A percentile compares a stretch with the other conserved stretches of the same genome.
These are phyloP conservation scores for Micractinium conductrix DNA, from an alignment of 139 green algal species.

Conservation along the genomic window DNA sequence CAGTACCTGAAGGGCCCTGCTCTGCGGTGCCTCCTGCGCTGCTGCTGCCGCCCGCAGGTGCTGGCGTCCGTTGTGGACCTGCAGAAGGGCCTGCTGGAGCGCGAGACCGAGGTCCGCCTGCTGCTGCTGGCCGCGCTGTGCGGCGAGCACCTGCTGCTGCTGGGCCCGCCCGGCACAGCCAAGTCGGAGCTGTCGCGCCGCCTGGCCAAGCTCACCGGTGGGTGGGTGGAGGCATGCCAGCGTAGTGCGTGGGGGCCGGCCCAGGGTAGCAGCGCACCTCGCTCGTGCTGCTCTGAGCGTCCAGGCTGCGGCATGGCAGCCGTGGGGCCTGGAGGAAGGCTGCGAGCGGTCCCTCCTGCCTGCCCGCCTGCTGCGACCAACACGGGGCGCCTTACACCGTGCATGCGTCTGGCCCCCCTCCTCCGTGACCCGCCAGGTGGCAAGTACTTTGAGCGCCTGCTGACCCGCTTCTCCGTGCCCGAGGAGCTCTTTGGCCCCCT, in stretches of 20 bases:
- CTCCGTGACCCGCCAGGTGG: no score
- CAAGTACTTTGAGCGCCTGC: slow-evolving; percentile 93
- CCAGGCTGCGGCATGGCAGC: no score
- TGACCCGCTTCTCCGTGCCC: slow-evolving; percentile 94
- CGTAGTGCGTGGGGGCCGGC: no score
- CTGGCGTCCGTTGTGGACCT: slow-evolving; percentile 66
- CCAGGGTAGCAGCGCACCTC: no score
- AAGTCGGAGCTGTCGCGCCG: slow-evolving; percentile 92
- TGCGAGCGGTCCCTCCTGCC: no score
- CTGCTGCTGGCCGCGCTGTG: slow-evolving; percentile 89
- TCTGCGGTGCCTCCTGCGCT: no score
- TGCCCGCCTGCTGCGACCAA: no score
- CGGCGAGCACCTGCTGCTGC: slow-evolving; percentile 89
- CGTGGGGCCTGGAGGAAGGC: no score
- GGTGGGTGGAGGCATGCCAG: no score
- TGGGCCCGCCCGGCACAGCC: slow-evolving; percentile 87
- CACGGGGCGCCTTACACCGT: no score
- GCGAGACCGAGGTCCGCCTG: slow-evolving; percentile 88
- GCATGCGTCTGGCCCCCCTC: no score
- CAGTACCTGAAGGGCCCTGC: not conserved
- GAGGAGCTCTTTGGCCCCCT: slow-evolving; percentile 97
- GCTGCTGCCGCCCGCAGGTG: slow-evolving; percentile 45
- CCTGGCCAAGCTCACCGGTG: slow-evolving; percentile 70
- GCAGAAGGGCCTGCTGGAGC: slow-evolving; percentile 82
- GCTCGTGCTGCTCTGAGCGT: no score